Base-by-base conservation (phyloP, 768 basidiomycete genomes). In the Mrakia gelida region DNA sequence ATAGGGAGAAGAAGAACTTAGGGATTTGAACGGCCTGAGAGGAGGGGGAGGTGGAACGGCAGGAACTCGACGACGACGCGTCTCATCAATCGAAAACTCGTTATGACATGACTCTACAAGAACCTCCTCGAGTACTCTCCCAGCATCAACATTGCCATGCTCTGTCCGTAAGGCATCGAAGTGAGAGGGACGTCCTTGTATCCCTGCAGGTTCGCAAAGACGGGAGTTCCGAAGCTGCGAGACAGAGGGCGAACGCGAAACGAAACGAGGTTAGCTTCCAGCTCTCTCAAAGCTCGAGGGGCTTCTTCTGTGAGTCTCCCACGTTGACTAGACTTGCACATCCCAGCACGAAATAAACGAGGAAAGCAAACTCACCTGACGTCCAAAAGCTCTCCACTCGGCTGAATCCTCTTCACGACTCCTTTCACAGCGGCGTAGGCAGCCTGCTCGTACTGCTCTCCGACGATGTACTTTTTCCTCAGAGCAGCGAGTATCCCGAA, bases 111-210 rank as follows among this genome's bases (percentile, higher is more conserved):
- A 15, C 15, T 52, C 49, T 70, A 70, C 21, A 70, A 38, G 41
- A 70, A 70, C 38, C 67, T 70, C 67, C 67, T 70, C 21, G 67
- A 34, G 41, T 70, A 70, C 41, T 70, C 67, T 23, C 67, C 67
- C 23, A 70, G 38, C 67, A 70, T 41, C 21, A 70, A 26, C 67
- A 70, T 70, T 7, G 67, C 88, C 78, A 89, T 82, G 77, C 87
- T 87, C 80, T 88, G 88, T 21, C 89, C 88, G 80, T 89, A 89
- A 18, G 88, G 88, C 88, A 89, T 89, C 72, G 87, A 86, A 32
- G 88, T 89, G 81, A 88, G 83, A n/a, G 86, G 85, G 63, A 89
- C 86, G 65, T 85, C 83, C 80, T 86, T 87, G 82, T 88, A 89
- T 75, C 85, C 86, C 71, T 88, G 86, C 41, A 86, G 80, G 75